Evolutionary conservation across 176 grass and related monocot genomes (phyloP).

Genomic region (Melocanna baccifera): DNA sequence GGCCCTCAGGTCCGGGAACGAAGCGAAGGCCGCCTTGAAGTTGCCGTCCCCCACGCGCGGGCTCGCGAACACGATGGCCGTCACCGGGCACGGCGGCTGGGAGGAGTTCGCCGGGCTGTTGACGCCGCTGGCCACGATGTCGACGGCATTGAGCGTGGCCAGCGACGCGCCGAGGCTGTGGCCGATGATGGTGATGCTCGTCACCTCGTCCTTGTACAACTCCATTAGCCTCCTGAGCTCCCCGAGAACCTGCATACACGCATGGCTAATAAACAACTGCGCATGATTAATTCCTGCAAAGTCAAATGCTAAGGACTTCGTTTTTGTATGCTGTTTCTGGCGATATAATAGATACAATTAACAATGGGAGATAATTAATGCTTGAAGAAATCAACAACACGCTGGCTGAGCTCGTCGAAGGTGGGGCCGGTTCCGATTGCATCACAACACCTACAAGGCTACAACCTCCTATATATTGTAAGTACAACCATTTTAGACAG

Average conservation of each 20-base stretch:
- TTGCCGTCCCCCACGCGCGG: constrained; percentile 58
- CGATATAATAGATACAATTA: background rate
- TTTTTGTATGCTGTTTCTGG: background rate
- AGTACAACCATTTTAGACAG: background rate
- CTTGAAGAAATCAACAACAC: background rate
- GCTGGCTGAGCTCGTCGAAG: background rate
- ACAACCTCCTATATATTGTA: background rate
- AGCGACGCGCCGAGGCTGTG: constrained; percentile 88
- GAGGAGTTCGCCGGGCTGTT: background rate
- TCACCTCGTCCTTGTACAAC: constrained; percentile 68
- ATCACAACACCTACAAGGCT: background rate
- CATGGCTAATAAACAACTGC: background rate
- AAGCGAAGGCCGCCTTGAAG: constrained; percentile 39
- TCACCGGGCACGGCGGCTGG: constrained; percentile 48
- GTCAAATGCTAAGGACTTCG: background rate
- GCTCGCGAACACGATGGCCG: constrained; percentile 73
- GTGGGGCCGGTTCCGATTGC: background rate
- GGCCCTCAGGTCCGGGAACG: constrained; percentile 29
- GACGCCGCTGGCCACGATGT: constrained; percentile 50
- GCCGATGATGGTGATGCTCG: constrained; percentile 77
- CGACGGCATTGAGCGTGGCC: constrained; percentile 69
- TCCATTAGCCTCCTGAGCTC: constrained; percentile 58
- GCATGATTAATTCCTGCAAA: too few relatives aligned
- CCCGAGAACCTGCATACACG: constrained; percentile 38
- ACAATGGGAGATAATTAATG: background rate